phyloP scores from a whole-genome alignment of 495 filamentous ascomycete genomes.

The Penicillium lividum region DNA sequence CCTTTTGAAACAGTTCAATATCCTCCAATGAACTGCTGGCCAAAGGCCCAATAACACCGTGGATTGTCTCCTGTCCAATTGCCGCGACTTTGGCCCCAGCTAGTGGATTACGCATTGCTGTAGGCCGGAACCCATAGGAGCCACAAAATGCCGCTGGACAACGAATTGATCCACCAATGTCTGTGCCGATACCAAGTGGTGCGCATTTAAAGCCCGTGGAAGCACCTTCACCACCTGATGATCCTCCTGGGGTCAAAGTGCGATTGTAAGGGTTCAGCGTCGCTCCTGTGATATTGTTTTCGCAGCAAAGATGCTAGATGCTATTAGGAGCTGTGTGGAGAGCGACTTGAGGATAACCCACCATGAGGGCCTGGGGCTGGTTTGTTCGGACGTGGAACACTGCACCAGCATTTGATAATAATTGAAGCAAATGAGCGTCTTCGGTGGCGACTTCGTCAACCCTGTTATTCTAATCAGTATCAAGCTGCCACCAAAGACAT shows the following conservation, averaged over 20 bases:
- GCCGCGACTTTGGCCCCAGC: slow-evolving; percentile 46
- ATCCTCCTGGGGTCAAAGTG: slow-evolving; percentile 58
- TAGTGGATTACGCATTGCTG: slow-evolving; percentile 53
- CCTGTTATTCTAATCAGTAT: slow-evolving; percentile 19
- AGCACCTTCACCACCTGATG: slow-evolving; percentile 69
- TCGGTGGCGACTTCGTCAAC: slow-evolving; percentile 35
- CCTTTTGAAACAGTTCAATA: slow-evolving; percentile 63
- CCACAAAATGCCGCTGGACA: slow-evolving; percentile 61
- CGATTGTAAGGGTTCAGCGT: slow-evolving; percentile 65
- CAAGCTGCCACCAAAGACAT: not conserved
- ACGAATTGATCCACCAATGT: slow-evolving; percentile 64
- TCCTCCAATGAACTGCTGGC: slow-evolving; percentile 59
- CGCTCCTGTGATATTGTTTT: slow-evolving; percentile 65
- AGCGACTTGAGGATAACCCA: slow-evolving; percentile 11
- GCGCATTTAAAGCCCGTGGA: slow-evolving; percentile 62
- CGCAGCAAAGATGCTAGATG: slow-evolving; percentile 42
- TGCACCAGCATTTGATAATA: slow-evolving; percentile 45
- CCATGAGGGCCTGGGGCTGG: slow-evolving; percentile 54
- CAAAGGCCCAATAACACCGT: slow-evolving; percentile 63
- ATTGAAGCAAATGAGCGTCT: slow-evolving; percentile 38
- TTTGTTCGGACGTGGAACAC: slow-evolving; percentile 69
- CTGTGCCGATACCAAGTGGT: slow-evolving; percentile 66
- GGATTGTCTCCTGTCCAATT: slow-evolving; percentile 59
- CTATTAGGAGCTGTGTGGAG: slow-evolving; percentile 5
- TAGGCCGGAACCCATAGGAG: slow-evolving; percentile 60